Evolutionary conservation across 1,139 yeast species (phyloP).

Genomic region (Candida sp.): DNA sequence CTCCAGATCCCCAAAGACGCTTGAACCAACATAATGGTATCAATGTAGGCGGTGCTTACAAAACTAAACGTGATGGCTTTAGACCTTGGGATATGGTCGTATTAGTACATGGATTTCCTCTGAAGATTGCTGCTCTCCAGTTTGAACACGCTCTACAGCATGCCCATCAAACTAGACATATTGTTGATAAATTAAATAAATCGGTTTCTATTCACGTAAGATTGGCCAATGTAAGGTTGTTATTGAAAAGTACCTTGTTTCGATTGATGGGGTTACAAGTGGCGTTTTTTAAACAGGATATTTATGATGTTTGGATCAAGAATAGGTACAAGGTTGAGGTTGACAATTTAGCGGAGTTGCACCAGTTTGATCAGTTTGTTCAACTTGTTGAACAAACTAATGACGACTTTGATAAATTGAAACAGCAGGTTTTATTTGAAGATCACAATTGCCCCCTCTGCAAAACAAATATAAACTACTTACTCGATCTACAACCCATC

Average conservation of each 20-base stretch:
- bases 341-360: slow-evolving; percentile 7
- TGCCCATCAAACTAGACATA: slow-evolving; percentile 61
- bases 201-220: slow-evolving; percentile 38
- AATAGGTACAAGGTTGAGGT: slow-evolving; percentile 23
- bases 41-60: slow-evolving; percentile 60
- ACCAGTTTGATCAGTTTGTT: slow-evolving; percentile 11
- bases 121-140: slow-evolving; percentile 67
- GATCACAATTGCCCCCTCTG: slow-evolving; percentile 26
- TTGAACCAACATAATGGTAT: slow-evolving; percentile 79
- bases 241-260: slow-evolving; percentile 43
- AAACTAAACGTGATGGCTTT: slow-evolving; percentile 51
- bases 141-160: slow-evolving; percentile 83
- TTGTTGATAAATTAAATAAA: slow-evolving; percentile 24
- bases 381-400: slow-evolving; percentile 3
- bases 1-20: slow-evolving; percentile 68
- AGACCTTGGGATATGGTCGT: slow-evolving; percentile 74
- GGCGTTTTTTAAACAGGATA: slow-evolving; percentile 30
- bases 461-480: slow-evolving; percentile 21
- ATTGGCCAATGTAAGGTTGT: slow-evolving; percentile 48
- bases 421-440: slow-evolving; percentile 17
- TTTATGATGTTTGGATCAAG: slow-evolving; percentile 21
- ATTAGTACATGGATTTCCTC: slow-evolving; percentile 69
- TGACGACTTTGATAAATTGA: slow-evolving; percentile 12
- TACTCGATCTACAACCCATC: slow-evolving; percentile 12
- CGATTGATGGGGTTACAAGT: slow-evolving; percentile 35